These are phyloP conservation scores for Gossypium raimondii DNA, from an alignment of 345 rosid species.

Conservation along the genomic window DNA sequence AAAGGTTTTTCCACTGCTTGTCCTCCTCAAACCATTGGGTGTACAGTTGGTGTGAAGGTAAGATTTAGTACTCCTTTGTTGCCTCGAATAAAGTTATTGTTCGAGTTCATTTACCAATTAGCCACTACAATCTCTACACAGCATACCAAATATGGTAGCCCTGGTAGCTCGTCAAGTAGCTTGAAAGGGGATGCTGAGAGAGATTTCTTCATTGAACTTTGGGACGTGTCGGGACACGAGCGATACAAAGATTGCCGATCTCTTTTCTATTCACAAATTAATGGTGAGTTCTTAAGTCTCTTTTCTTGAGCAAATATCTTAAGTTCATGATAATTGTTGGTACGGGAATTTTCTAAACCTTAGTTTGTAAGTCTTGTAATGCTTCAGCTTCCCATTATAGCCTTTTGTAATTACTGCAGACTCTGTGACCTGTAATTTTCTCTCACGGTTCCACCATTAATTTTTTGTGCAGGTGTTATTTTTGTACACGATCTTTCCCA, in stretches of 20 bases:
- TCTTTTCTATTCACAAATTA: constrained; percentile 87
- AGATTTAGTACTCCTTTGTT: constrained; percentile 6
- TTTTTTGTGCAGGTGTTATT: constrained; percentile 66
- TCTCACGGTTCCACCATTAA: background rate
- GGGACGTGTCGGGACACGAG: constrained; percentile 99
- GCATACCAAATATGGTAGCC: constrained; percentile 72
- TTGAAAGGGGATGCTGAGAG: constrained; percentile 84
- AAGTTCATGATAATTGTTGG: constrained; percentile 3
- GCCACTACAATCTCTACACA: constrained; percentile 26
- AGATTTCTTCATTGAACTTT: constrained; percentile 96
- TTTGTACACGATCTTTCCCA: constrained; percentile 98
- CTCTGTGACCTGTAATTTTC: constrained; percentile 3
- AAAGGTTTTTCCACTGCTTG: constrained; percentile 65
- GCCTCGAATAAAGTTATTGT: constrained; percentile 5
- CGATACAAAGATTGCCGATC: constrained; percentile 96
- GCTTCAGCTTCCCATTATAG: background rate
- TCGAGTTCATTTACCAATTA: constrained; percentile 18
- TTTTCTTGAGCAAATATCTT: background rate
- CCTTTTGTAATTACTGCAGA: background rate
- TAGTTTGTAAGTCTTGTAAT: background rate
- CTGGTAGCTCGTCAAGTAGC: constrained; percentile 91
- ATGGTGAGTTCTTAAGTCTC: constrained; percentile 46
- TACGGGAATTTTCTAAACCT: background rate
- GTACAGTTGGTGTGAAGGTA: constrained; percentile 95
- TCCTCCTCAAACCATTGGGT: constrained; percentile 95